A percentile compares a stretch with the other conserved stretches of the same genome.
Conservation (phyloP, 1,139 yeast species). For the Suhomyces maxii region DNA sequence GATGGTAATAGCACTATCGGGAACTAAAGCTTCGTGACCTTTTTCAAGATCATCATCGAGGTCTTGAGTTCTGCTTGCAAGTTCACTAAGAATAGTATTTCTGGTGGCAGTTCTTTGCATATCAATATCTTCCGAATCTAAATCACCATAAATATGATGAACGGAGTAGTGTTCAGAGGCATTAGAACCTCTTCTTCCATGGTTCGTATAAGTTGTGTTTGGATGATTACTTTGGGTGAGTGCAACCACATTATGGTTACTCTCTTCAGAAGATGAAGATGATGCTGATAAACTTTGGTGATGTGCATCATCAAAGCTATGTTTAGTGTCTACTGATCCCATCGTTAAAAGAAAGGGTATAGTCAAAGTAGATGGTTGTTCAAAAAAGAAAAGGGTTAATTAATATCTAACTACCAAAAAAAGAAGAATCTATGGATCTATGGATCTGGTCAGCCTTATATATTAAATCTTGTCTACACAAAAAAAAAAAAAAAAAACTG, state of each 20-base stretch:
- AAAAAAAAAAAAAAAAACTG: too few species aligned
- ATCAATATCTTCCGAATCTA: slow-evolving; percentile 22
- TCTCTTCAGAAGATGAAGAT: slow-evolving; percentile 10
- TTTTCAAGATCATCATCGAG: slow-evolving; percentile 12
- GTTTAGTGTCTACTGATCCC: slow-evolving; percentile 5
- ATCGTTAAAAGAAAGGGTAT: background rate
- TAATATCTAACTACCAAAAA: too few species aligned
- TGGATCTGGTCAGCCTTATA: too few species aligned
- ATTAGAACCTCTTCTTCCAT: slow-evolving; percentile 15
- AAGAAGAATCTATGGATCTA: too few species aligned
- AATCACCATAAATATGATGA: slow-evolving; percentile 38
- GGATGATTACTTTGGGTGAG: slow-evolving; percentile 8
- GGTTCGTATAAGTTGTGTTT: slow-evolving; percentile 1
- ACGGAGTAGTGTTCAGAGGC: slow-evolving; percentile 25
- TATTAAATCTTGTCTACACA: too few species aligned
- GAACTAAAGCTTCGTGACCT: slow-evolving; percentile 10
- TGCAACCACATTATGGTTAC: slow-evolving; percentile 2
- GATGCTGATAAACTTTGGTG: slow-evolving; percentile 10
- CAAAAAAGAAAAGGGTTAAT: too few species aligned
- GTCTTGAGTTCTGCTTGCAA: slow-evolving; percentile 16
- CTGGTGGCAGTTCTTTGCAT: slow-evolving; percentile 23
- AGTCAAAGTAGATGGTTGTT: too few species aligned
- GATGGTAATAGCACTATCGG: slow-evolving; percentile 27
- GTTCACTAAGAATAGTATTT: slow-evolving; percentile 21
- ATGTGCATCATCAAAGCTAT: slow-evolving; percentile 3